Percentiles rank a stretch among this genome's conserved stretches.
phyloP scores from a whole-genome alignment of 2,329 filamentous ascomycete genomes.

The Didymella keratinophila region DNA sequence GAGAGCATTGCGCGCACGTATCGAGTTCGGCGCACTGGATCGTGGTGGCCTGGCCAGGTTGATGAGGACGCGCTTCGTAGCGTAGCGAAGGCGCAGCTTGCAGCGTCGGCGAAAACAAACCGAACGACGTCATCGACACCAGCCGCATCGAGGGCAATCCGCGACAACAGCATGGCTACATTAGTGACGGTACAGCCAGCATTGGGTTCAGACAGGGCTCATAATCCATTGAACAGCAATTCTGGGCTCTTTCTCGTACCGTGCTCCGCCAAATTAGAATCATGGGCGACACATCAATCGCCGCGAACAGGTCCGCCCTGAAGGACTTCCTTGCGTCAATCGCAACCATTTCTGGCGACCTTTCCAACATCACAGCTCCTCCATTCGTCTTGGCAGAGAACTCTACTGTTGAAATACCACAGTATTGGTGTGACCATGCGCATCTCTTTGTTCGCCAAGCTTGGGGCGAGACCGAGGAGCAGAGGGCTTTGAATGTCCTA shows the following conservation, averaged over 20 bases:
- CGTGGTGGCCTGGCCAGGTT: conserved; percentile 4
- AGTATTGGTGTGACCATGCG: conserved; percentile 58
- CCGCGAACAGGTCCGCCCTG: conserved; percentile 41
- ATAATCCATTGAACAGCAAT: neutral
- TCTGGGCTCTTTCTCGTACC: neutral
- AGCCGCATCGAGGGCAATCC: conserved; percentile 4
- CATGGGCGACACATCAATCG: conserved; percentile 35
- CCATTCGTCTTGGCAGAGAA: conserved; percentile 56
- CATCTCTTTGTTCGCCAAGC: conserved; percentile 57
- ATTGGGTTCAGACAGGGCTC: neutral
- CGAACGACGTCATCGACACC: conserved; percentile 17
- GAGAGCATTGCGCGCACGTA: neutral
- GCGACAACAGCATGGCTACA: conserved; percentile 9
- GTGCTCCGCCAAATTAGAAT: neutral
- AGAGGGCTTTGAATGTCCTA: conserved; percentile 56
- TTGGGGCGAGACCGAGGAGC: conserved; percentile 49
- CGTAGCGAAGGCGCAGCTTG: conserved; percentile 15
- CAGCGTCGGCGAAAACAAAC: conserved; percentile 3
- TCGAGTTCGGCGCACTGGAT: conserved; percentile 8
- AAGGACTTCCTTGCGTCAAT: conserved; percentile 51
- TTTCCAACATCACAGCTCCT: conserved; percentile 57
- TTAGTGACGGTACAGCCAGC: conserved; percentile 3
- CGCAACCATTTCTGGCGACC: conserved; percentile 56
- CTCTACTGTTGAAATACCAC: conserved; percentile 56
- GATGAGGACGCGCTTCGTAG: conserved; percentile 2